Base-by-base conservation (phyloP, 768 basidiomycete genomes). In the Tulasnella sp. region DNA sequence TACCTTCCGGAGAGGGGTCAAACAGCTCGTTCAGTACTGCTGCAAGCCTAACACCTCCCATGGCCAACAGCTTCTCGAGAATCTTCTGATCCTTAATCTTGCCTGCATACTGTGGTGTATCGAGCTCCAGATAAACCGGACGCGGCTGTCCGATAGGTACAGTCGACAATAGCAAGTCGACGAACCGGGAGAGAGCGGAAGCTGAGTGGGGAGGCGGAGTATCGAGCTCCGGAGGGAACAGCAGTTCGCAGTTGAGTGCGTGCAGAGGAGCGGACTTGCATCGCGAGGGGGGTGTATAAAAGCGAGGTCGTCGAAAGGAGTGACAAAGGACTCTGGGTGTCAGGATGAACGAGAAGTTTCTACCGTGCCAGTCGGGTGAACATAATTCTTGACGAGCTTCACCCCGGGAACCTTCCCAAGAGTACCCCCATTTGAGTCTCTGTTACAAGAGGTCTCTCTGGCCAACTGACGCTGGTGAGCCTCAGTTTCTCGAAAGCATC, bases 21-120 rank as follows among this genome's bases (percentile, higher is more conserved):
- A 87, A 86, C 12, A 91, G 70, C 64, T 75, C 81, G 64, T 96
- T 96, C 61, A 97, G 69, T 8, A 86, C 69, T 0, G 80, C 87
- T 1, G 92, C 93, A 23, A 94, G 79, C 21, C 93, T 75, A 29
- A 94, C 71, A 1, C 91, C 93, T 0, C 72, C 91, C 72, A 84
- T 84, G 0, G 86, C 83, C 36, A 98, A 71, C 62, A 96, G 66
- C 69, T 79, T 79, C 74, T 96, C 91, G 2, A 98, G 63, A 34
- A 91, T 69, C 76, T 82, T 80, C 59, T 77, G 70, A 21, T 80
- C 69, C 59, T 72, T 73, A 62, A 98, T 81, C 36, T 70, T 69
- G 0, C 85, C 87, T 1, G 83, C 71, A 64, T 96, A 97, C 50
- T 80, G 71, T 0, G 86, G 80, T 14, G 86, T 91, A 67, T 91